phyloP scores from a whole-genome alignment of 106 monocot genomes.

The Platanthera zijinensis region DNA sequence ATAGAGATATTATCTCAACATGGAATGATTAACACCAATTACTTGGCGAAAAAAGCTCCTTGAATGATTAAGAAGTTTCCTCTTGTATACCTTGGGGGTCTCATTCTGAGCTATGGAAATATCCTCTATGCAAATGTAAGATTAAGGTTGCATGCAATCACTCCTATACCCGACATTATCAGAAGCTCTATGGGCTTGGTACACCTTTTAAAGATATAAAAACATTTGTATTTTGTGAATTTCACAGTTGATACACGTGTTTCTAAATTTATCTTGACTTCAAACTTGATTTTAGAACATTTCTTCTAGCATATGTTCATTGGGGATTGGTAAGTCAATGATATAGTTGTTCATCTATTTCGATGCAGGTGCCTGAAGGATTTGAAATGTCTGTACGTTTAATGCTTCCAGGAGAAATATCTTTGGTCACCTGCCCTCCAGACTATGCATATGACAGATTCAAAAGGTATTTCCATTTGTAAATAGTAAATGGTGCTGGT shows the following conservation, averaged over 20 bases:
- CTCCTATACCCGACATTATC: no score
- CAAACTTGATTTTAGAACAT: neutral
- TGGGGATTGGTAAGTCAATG: neutral
- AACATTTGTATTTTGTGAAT: neutral
- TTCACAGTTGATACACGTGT: neutral
- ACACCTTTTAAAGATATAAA: no score
- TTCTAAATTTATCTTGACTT: neutral
- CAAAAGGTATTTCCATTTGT: constrained; percentile 34
- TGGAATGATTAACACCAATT: neutral
- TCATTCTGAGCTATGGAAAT: no score
- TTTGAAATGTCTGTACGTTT: constrained; percentile 91
- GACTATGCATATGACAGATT: constrained; percentile 99
- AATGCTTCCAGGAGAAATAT: constrained; percentile 93
- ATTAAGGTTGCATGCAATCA: no score
- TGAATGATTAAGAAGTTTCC: neutral
- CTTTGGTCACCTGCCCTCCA: constrained; percentile 85
- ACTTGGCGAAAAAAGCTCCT: neutral
- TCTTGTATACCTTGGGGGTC: no score
- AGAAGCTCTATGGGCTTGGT: no score
- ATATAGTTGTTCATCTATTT: neutral
- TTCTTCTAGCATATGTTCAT: neutral
- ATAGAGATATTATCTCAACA: neutral
- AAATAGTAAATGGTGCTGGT: neutral
- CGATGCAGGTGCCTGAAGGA: constrained; percentile 80
- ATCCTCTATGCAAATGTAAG: no score